A percentile compares a stretch with the other conserved stretches of the same genome.
Evolutionary conservation across 331 rosid genomes (phyloP).

Genomic region (Rhamnella rubrinervis): DNA sequence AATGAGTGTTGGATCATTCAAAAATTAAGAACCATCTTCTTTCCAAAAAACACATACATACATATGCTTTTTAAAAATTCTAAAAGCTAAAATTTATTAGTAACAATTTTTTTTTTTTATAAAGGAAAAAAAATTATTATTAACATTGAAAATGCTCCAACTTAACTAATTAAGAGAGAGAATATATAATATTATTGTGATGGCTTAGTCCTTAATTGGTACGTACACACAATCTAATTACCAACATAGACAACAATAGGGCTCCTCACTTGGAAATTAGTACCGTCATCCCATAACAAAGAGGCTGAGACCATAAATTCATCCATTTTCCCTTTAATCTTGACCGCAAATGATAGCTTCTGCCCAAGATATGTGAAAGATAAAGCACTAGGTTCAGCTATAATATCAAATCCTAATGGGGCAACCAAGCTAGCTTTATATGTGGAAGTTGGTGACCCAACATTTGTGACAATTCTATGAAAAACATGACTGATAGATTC

Average conservation of each 20-base stretch:
- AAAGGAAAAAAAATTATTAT: too few relatives aligned
- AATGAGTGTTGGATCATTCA: too few relatives aligned
- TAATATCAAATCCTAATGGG: not conserved
- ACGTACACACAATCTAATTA: too few relatives aligned
- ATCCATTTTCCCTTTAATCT: not conserved
- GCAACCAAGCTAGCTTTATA: conserved; percentile 8
- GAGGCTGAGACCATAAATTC: not conserved
- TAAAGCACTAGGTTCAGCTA: not conserved
- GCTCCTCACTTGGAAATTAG: not conserved
- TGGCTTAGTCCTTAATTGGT: too few relatives aligned
- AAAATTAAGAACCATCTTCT: too few relatives aligned
- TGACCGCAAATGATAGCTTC: not conserved
- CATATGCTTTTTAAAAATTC: too few relatives aligned
- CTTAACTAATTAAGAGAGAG: too few relatives aligned
- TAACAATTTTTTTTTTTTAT: too few relatives aligned
- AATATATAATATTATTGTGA: too few relatives aligned
- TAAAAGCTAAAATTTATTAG: too few relatives aligned
- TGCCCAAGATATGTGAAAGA: not conserved
- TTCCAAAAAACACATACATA: too few relatives aligned
- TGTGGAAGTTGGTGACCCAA: conserved; percentile 16
- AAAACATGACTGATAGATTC: not conserved
- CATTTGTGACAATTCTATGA: conserved; percentile 20
- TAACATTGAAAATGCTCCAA: too few relatives aligned
- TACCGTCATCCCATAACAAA: not conserved
- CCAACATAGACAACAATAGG: not conserved